Evolutionary conservation across 2,329 filamentous ascomycete genomes (phyloP), one percentile per base, ranked within the genome.

Genomic region (Orbilia oligospora): DNA sequence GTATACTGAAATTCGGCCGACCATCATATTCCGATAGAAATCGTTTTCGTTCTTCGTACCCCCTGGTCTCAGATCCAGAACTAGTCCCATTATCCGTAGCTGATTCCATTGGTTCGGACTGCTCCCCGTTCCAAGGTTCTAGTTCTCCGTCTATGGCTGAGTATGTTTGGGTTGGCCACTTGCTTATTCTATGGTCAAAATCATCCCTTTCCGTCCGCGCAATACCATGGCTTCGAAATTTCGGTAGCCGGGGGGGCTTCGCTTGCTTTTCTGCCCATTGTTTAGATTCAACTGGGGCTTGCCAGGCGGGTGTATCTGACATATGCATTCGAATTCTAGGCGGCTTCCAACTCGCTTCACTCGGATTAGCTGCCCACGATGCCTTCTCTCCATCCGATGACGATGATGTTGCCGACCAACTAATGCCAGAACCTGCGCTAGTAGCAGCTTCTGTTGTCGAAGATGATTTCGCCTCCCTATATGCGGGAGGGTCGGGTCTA

Each of bases 121-220:
- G 20, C 27, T 66, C 48, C 12, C n/a, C 38, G 0, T 9, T 12
- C 69, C 48, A 65, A n/a, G 38, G 5, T 16, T 72, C 69, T 33
- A 72, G 12, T 18, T 66, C 69, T 3, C 48, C 49, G 5, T 72
- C 69, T 1, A 44, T 9, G 5, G 36, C 48, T 9, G 69, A 65
- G 41, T 72, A 66, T 6, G 12, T n/a, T 16, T 53, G 20, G 16
- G 22, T 4, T 1, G 33, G 18, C 44, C 22, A 18, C 55, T 64
- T 56, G 1, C 30, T n/a, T 6, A 3, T 5, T 9, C 22, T 53
- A 14, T 3, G 0, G 5, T 53, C 16, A 16, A 53, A 48, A 12
- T 61, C 36, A 20, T 53, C 66, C 18, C 12, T 46, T n/a, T 46
- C 6, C 12, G 14, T 41, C 12, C 16, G 33, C 10, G 2, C 3